Base-by-base conservation (phyloP, 1,284 basidiomycete species). In the Golubevia sp. region DNA sequence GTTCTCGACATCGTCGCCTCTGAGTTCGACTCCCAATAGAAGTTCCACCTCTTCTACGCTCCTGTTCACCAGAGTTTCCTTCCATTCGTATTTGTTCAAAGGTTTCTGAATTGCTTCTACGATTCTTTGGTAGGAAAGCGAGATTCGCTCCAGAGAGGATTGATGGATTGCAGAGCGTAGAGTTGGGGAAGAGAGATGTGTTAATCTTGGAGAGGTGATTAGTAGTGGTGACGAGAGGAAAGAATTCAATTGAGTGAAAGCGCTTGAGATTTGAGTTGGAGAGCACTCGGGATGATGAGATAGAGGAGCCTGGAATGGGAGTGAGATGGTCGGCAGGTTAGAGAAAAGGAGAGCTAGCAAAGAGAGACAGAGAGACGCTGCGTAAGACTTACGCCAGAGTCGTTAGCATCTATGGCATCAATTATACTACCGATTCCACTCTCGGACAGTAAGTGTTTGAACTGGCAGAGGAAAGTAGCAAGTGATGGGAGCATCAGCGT, bases 141-240 rank as follows among this genome's bases (percentile, higher is more conserved):
- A 72, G 18, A 78, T 49, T 2, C 50, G 30, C 11, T 56, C 18
- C 48, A 78, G 48, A 21, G 67, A 69, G 4, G 49, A 23, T 0
- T 30, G 48, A 23, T 76, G 70, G 2, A 78, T 66, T 4, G 26
- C 25, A 15, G 59, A 61, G 8, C 75, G 48, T 13, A 56, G 48
- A 3, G 55, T 18, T 11, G 68, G 68, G 18, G 63, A 58, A 1
- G 56, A 26, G n/a, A 78, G 49, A 15, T 56, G 51, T 18, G 27
- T 50, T 20, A 78, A 50, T 2, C 56, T 48, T 6, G 56, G 25
- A 1, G 72, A 66, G 20, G 72, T 55, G 0, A 78, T 52, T n/a
- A 74, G 59, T 23, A 69, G 63, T 30, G 70, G 63, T 13, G 71
- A 66, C 4, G 59, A 49, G 30, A 77, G 61, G 54, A 65, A 66